Evolutionary conservation across 768 basidiomycete species (phyloP), one percentile per base, ranked within the genome.

Genomic region (Cystofilobasidium capitatum): DNA sequence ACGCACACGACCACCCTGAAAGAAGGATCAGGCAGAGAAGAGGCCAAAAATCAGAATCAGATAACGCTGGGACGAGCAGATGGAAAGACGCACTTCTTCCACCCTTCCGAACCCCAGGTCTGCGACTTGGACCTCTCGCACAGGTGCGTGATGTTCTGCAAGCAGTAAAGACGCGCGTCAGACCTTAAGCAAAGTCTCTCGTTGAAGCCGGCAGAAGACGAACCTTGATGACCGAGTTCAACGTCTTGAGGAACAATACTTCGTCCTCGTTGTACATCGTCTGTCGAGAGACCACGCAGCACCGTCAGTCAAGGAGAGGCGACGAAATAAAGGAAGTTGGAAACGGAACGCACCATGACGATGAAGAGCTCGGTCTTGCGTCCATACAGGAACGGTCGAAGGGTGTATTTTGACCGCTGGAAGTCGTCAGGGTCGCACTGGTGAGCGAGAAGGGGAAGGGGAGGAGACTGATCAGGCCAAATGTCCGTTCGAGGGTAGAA

Each of bases 191-290:
- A n/a, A n/a, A n/a, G n/a, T n/a, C n/a, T n/a, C n/a, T n/a, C n/a
- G n/a, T n/a, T n/a, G n/a, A n/a, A n/a, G n/a, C n/a, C n/a, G n/a
- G n/a, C n/a, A n/a, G n/a, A n/a, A n/a, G n/a, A n/a, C n/a, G n/a
- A n/a, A n/a, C n/a, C n/a, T 91, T 90, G 78, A 90, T 86, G 59
- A 91, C 89, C 62, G 86, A 83, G 72, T 89, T 89, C 89, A 91
- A 89, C 16, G 89, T 91, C 75, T 44, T 54, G 17, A 66, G 26
- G 31, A 66, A 66, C 17, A 66, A 37, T 0, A 47, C 58, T 9
- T 66, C 65, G 42, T 60, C 65, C 58, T 66, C 65, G 57, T 66
- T 66, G 45, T 66, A 66, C 39, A 16, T 59, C 83, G 10, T 82
- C 87, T 74, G 85, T 83, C 10, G n/a, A 79, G 78, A 74, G 91